These are phyloP conservation scores for Epicoccum sorghinum DNA, from an alignment of 2,329 filamentous ascomycete species.

Conservation along the genomic window DNA sequence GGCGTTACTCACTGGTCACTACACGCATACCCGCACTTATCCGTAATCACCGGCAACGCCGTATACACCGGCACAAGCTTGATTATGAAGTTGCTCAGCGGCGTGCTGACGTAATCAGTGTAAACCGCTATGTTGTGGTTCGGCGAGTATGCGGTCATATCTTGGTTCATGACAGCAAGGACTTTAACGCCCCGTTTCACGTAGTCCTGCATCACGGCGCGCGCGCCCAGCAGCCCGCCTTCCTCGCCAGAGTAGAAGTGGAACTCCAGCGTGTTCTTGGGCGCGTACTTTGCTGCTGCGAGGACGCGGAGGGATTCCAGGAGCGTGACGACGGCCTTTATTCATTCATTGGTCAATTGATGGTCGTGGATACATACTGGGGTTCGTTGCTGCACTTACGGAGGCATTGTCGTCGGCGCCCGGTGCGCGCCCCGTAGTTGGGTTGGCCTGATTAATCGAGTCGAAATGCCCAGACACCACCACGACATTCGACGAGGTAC, in stretches of 20 bases:
- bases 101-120: constrained; percentile 81
- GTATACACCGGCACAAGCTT: constrained; percentile 39
- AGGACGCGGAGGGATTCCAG: constrained; percentile 84
- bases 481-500: constrained; percentile 77
- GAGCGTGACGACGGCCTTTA: constrained; percentile 68
- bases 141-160: constrained; percentile 82
- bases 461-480: constrained; percentile 91
- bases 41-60: constrained; percentile 74
- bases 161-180: constrained; percentile 94
- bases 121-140: constrained; percentile 65
- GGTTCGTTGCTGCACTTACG: constrained; percentile 78
- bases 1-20: constrained; percentile 67
- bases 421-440: constrained; percentile 78
- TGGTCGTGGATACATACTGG: too few species aligned
- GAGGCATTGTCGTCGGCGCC: constrained; percentile 92
- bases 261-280: constrained; percentile 86
- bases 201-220: constrained; percentile 82
- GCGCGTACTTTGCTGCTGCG: constrained; percentile 70
- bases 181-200: constrained; percentile 64
- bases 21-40: constrained; percentile 82
- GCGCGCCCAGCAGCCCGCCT: constrained; percentile 80
- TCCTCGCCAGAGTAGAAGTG: constrained; percentile 96
- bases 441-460: constrained; percentile 87
- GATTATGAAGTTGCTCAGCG: constrained; percentile 27
- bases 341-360: too few species aligned